phyloP scores from a whole-genome alignment of 2,329 filamentous ascomycete genomes.

The Exophiala xenobiotica region DNA sequence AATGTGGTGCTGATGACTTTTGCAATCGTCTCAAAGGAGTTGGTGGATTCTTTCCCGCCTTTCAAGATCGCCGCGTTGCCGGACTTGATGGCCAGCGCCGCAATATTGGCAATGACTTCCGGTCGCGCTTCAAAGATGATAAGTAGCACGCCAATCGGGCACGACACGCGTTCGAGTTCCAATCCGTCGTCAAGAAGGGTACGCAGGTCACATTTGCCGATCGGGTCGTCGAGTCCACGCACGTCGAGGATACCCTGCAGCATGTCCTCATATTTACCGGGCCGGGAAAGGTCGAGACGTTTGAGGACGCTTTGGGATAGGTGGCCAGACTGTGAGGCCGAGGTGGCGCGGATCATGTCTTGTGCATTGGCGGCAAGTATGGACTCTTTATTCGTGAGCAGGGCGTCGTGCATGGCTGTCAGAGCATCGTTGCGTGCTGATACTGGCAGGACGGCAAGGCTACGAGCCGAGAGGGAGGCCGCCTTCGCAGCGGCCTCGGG shows the following conservation, averaged over 20 bases:
- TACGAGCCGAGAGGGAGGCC: constrained; percentile 78
- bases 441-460: constrained; percentile 74
- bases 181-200: constrained; percentile 86
- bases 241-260: constrained; percentile 91
- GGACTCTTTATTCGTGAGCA: constrained; percentile 65
- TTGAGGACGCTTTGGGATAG: constrained; percentile 82
- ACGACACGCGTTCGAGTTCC: constrained; percentile 81
- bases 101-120: constrained; percentile 98
- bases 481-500: constrained; percentile 73
- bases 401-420: constrained; percentile 75
- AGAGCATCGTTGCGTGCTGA: constrained; percentile 80
- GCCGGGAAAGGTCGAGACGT: constrained; percentile 78
- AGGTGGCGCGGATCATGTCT: constrained; percentile 73
- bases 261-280: constrained; percentile 97
- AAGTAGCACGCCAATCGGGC: constrained; percentile 93
- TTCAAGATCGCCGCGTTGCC: constrained; percentile 97
- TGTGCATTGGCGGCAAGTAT: constrained; percentile 85
- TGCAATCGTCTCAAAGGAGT: constrained; percentile 92
- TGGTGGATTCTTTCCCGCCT: constrained; percentile 91
- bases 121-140: constrained; percentile 98
- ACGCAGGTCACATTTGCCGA: constrained; percentile 79
- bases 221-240: constrained; percentile 80
- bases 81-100: constrained; percentile 91
- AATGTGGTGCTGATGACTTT: constrained; percentile 78
- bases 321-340: constrained; percentile 71